Base-by-base conservation (phyloP, 768 basidiomycete genomes). In the Macrolepiota dolichaula region DNA sequence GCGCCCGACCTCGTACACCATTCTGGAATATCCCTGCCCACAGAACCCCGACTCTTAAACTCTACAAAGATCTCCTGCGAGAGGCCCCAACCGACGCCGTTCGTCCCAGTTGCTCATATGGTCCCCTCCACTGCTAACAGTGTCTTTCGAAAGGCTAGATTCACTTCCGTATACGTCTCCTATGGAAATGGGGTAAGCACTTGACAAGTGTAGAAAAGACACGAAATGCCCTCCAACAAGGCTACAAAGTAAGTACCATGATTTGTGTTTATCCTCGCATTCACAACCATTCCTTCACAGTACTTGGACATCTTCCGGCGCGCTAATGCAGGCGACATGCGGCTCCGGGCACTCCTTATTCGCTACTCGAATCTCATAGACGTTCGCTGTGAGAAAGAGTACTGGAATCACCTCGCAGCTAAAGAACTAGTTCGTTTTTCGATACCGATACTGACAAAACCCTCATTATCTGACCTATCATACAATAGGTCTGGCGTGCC, bases 1-100 rank as follows among this genome's bases (percentile, higher is more conserved):
- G 87, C 32, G 75, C 85, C 4, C 79, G 85, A 11, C 84, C 89
- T 9, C 77, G 79, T 22, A 78, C 83, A 2, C 85, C 89, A 2
- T 91, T 93, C 66, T 92, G 80, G 67, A 70, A 81, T 52, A 85
- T 93, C 27, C 76, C 79, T 0, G 87, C 86, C 0, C 94, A 96
- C 70, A 82, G 87, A 22, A 72, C 87, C 27, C 92, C 94, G 2
- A 93, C 91, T 0, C 71, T 89, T 66, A 72, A 78, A 0, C 74
- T 95, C 4, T 96, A 94, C 70, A 81, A 92, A 22, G 84, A 85
- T 3, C 77, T 96, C 13, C 72, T 91, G 51, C 74, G 79, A 29
- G 67, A 79, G 42, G 79, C 89, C 5, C 82, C 84, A 0, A 78
- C 78, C 13, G 78, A 81, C 27, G 76, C 83, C 68, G 89, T 91